A percentile compares a stretch with the other conserved stretches of the same genome.
Conservation (phyloP, 2,329 filamentous ascomycete genomes). For the Claviceps fusiformis region DNA sequence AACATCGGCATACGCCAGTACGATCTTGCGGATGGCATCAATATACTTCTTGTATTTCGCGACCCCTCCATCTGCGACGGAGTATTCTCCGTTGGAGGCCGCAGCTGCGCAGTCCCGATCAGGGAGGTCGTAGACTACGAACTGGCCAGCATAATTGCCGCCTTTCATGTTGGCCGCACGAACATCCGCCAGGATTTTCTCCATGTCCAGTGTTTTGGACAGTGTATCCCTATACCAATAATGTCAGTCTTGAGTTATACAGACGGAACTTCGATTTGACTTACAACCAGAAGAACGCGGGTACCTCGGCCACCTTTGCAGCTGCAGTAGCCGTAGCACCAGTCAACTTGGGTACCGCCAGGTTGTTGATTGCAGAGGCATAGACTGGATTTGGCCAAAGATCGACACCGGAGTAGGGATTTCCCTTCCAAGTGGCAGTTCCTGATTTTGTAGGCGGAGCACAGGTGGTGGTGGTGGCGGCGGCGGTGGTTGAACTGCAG, state of each 20-base stretch:
- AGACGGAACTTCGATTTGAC: constrained; percentile 7
- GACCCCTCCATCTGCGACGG: constrained; percentile 34
- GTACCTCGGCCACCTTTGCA: constrained; percentile 36
- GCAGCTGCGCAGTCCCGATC: constrained; percentile 44
- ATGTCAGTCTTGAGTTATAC: constrained; percentile 4
- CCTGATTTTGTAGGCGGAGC: constrained; percentile 14
- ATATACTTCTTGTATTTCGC: constrained; percentile 44
- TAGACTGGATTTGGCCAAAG: constrained; percentile 22
- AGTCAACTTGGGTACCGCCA: constrained; percentile 49
- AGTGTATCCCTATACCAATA: constrained; percentile 29
- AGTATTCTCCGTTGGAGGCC: constrained; percentile 43
- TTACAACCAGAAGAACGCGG: constrained; percentile 39
- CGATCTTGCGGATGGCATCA: constrained; percentile 29
- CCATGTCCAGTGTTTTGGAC: constrained; percentile 33
- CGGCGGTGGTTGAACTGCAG: background rate
- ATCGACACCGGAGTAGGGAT: constrained; percentile 37
- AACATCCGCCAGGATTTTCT: constrained; percentile 31
- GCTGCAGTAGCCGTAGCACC: constrained; percentile 39
- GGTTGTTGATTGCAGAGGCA: constrained; percentile 36
- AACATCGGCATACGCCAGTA: constrained; percentile 30
- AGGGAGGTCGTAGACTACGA: constrained; percentile 45
- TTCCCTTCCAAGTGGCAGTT: constrained; percentile 35
- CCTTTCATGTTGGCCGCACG: constrained; percentile 23
- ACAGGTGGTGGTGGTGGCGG: background rate
- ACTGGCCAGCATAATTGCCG: constrained; percentile 29